Percentiles rank a stretch among this genome's conserved stretches.
phyloP scores from a whole-genome alignment of 768 basidiomycete genomes.

The Zangia roseola region DNA sequence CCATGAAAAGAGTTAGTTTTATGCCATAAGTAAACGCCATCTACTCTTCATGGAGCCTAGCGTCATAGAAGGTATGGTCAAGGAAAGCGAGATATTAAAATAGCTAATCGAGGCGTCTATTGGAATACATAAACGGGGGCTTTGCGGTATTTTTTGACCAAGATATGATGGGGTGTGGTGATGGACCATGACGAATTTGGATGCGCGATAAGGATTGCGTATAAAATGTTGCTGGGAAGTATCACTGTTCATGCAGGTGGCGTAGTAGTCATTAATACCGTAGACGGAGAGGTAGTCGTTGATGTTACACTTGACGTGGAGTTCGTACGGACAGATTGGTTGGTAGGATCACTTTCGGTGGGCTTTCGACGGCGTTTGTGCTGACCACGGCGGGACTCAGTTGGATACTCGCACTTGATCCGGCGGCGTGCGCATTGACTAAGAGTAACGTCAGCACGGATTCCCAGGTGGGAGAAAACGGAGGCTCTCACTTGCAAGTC shows the following conservation, averaged over 20 bases:
- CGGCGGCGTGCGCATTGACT: slow-evolving; percentile 50
- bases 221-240: background rate
- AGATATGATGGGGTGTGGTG: slow-evolving; percentile 4
- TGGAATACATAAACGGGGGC: slow-evolving; percentile 22
- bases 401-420: slow-evolving; percentile 48
- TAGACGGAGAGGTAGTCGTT: slow-evolving; percentile 16
- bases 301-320: slow-evolving; percentile 17
- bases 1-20: slow-evolving; percentile 4
- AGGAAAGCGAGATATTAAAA: slow-evolving; percentile 21
- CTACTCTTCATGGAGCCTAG: slow-evolving; percentile 11
- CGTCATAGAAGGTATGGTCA: slow-evolving; percentile 9
- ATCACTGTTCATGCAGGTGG: slow-evolving; percentile 20
- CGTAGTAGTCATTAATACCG: slow-evolving; percentile 20
- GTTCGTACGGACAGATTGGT: slow-evolving; percentile 22
- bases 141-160: slow-evolving; percentile 17
- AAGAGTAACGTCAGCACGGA: slow-evolving; percentile 18
- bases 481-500: slow-evolving; percentile 46
- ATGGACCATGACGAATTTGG: slow-evolving; percentile 10
- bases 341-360: slow-evolving; percentile 23
- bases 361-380: slow-evolving; percentile 40
- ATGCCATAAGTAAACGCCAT: slow-evolving; percentile 19
- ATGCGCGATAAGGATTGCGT: slow-evolving; percentile 7
- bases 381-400: slow-evolving; percentile 47
- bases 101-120: slow-evolving; percentile 16
- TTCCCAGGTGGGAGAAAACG: slow-evolving; percentile 2